Conservation (phyloP, 441 rosid species). For the Gossypium davidsonii region DNA sequence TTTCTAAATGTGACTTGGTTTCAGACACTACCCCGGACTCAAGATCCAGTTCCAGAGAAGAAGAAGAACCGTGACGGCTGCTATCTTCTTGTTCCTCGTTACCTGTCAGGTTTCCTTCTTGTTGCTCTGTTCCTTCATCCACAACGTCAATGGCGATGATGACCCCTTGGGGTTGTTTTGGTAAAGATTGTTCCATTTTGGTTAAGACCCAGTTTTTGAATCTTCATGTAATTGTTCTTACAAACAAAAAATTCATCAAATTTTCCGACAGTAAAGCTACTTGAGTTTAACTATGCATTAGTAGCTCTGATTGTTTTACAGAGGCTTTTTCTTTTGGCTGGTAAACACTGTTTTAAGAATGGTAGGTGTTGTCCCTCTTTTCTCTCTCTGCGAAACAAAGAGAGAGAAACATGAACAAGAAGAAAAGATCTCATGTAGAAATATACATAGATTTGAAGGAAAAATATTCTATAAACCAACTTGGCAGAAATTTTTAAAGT, state of each 20-base stretch:
- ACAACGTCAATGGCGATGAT: slow-evolving; percentile 23
- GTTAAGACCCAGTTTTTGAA: slow-evolving; percentile 22
- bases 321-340: background rate
- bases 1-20: slow-evolving; percentile 22
- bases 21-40: slow-evolving; percentile 22
- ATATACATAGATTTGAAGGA: background rate
- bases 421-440: background rate
- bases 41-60: slow-evolving; percentile 28
- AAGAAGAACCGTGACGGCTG: background rate
- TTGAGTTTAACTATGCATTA: background rate
- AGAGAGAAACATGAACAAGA: slow-evolving; percentile 1
- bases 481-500: too few relatives aligned
- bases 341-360: slow-evolving; percentile 1
- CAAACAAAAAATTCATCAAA: slow-evolving; percentile 24
- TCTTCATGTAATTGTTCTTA: slow-evolving; percentile 38
- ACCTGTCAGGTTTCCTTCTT: background rate
- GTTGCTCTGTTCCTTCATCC: slow-evolving; percentile 17
- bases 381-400: background rate
- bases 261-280: slow-evolving; percentile 15
- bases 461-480: background rate
- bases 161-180: slow-evolving; percentile 31
- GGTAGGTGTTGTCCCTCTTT: slow-evolving; percentile 1
- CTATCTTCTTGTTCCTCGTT: slow-evolving; percentile 23
- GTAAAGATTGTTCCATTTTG: slow-evolving; percentile 44
- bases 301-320: background rate